phyloP scores from a whole-genome alignment of 179 eudicot genomes.

The Vitellaria paradoxa region DNA sequence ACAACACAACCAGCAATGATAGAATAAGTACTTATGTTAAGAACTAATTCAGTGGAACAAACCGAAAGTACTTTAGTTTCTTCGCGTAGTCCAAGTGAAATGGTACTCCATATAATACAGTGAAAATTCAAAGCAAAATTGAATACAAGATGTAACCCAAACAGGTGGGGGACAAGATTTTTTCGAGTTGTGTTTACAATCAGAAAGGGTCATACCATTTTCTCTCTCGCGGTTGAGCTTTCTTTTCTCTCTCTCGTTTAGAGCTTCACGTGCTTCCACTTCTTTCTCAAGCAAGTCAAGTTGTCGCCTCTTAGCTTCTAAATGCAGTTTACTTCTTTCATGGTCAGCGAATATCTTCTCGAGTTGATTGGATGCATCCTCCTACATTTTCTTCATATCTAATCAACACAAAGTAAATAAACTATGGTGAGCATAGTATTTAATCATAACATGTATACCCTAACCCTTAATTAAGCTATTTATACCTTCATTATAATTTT shows the following conservation, averaged over 20 bases:
- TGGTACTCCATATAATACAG: background rate
- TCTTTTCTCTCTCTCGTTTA: slow-evolving; percentile 51
- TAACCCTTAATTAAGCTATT: background rate
- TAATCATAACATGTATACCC: background rate
- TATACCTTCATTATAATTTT: slow-evolving; percentile 69
- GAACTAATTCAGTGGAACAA: background rate
- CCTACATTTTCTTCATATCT: slow-evolving; percentile 69
- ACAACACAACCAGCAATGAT: background rate
- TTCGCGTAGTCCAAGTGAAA: background rate
- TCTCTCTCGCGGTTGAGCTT: slow-evolving; percentile 50
- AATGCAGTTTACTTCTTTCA: slow-evolving; percentile 42
- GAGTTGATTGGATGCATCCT: slow-evolving; percentile 53
- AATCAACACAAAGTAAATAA: background rate
- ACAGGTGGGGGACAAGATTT: background rate
- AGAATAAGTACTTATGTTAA: background rate
- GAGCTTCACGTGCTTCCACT: slow-evolving; percentile 43
- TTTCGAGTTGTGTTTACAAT: background rate
- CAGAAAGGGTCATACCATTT: slow-evolving; percentile 40
- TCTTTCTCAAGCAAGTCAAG: slow-evolving; percentile 49
- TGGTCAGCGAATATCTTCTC: slow-evolving; percentile 52
- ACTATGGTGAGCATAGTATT: background rate
- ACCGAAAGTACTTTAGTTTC: background rate
- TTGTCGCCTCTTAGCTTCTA: slow-evolving; percentile 52
- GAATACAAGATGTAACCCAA: background rate
- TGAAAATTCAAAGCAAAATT: background rate